Conservation (phyloP, 2,329 filamentous ascomycete species). For the Basipetospora chlamydospora region DNA sequence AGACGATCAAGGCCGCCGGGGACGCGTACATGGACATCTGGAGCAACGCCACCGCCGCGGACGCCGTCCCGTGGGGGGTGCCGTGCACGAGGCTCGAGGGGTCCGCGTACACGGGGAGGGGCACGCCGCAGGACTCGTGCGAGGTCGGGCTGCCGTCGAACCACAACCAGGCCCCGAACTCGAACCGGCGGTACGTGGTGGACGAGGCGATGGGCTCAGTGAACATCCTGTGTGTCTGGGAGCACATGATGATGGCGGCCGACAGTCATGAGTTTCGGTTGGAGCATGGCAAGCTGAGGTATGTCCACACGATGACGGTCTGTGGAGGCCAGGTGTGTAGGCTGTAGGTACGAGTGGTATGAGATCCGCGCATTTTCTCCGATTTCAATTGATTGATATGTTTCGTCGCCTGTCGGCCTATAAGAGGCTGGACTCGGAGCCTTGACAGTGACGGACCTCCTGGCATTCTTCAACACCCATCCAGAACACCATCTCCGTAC, state of each 20-base stretch:
- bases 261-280: constrained; percentile 10
- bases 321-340: constrained; percentile 3
- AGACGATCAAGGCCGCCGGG: constrained; percentile 19
- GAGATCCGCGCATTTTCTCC: too few species aligned
- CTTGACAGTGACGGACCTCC: too few species aligned
- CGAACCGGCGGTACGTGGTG: constrained; percentile 13
- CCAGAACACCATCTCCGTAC: too few species aligned
- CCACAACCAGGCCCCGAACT: constrained; percentile 10
- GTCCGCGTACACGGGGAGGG: constrained; percentile 17
- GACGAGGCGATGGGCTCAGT: constrained; percentile 11
- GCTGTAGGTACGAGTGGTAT: too few species aligned
- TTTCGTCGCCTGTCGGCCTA: too few species aligned
- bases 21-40: constrained; percentile 24
- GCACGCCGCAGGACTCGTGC: constrained; percentile 13
- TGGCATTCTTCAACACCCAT: too few species aligned
- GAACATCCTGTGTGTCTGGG: constrained; percentile 10
- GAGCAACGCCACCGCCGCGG: constrained; percentile 18
- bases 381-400: too few species aligned
- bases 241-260: constrained; percentile 6
- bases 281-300: constrained; percentile 8
- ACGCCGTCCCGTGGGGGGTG: constrained; percentile 21
- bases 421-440: too few species aligned
- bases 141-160: constrained; percentile 13
- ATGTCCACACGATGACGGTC: constrained; percentile 10
- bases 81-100: constrained; percentile 23